These are phyloP conservation scores for Backusella circina DNA, from an alignment of 192 early-diverging fungal species.

Conservation along the genomic window DNA sequence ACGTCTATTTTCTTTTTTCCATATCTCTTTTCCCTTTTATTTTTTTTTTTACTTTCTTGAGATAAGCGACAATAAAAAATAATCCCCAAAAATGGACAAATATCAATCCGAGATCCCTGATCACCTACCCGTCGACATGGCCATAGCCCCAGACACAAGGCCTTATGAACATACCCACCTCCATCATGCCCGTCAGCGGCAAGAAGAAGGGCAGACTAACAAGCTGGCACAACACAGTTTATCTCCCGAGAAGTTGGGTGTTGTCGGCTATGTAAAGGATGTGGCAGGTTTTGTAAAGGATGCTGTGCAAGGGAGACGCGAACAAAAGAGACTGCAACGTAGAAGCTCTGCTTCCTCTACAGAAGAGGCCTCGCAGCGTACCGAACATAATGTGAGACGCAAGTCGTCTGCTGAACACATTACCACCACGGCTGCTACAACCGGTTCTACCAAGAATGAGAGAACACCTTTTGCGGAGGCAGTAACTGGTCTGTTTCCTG, in stretches of 20 bases:
- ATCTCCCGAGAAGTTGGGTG: constrained; percentile 36
- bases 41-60: neutral
- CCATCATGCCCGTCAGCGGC: neutral
- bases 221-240: constrained; percentile 23
- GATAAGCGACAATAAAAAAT: neutral
- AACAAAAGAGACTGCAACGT: constrained; percentile 1
- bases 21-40: neutral
- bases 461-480: constrained; percentile 20
- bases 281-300: constrained; percentile 37
- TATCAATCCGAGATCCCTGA: constrained; percentile 9
- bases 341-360: neutral
- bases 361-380: neutral
- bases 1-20: neutral
- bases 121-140: constrained; percentile 20
- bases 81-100: neutral
- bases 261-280: constrained; percentile 37
- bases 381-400: neutral
- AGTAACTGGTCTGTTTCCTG: constrained; percentile 28
- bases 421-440: neutral
- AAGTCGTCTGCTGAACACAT: neutral
- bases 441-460: neutral
- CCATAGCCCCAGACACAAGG: constrained; percentile 5
- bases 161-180: constrained; percentile 21
- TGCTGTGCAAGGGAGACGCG: constrained; percentile 16
- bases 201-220: neutral